Conservation (phyloP, 2,329 filamentous ascomycete genomes). For the Torrubiellomyces zombiae region DNA sequence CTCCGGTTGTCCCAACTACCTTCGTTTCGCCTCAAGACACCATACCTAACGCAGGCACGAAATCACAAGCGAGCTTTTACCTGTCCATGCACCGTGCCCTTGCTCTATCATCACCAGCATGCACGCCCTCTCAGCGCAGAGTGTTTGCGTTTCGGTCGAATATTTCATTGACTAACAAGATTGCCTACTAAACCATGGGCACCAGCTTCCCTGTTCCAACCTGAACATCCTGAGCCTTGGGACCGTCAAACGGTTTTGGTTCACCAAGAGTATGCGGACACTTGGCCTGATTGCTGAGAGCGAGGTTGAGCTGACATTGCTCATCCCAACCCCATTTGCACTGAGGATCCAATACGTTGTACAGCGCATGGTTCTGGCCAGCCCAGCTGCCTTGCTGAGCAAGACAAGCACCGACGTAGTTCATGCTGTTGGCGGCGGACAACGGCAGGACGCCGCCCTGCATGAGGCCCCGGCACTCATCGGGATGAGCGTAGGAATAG, state of each 20-base stretch:
- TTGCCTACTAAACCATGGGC: too few species aligned
- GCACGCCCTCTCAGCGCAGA: too few species aligned
- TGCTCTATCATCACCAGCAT: too few species aligned
- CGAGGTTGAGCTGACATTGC: conserved; percentile 29
- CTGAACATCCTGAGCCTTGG: conserved; percentile 32
- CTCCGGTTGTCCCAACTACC: too few species aligned
- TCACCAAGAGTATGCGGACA: conserved; percentile 29
- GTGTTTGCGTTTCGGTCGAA: too few species aligned
- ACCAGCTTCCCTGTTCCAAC: conserved; percentile 29
- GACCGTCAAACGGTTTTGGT: conserved; percentile 7
- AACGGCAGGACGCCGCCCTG: conserved; percentile 34
- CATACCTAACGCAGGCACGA: too few species aligned
- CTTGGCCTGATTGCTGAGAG: conserved; percentile 30
- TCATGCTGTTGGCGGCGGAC: conserved; percentile 39
- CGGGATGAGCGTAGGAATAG: conserved; percentile 29
- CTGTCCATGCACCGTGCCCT: too few species aligned
- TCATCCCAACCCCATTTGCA: conserved; percentile 35
- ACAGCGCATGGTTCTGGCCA: conserved; percentile 32
- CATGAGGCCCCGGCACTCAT: conserved; percentile 33
- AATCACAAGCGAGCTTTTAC: too few species aligned
- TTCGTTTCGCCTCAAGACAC: too few species aligned
- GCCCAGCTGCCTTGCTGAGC: conserved; percentile 29
- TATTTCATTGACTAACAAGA: too few species aligned
- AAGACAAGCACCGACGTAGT: conserved; percentile 32
- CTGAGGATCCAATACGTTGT: conserved; percentile 34